Percentiles rank a stretch among this genome's conserved stretches.
Evolutionary conservation across 2,329 filamentous ascomycete genomes (phyloP).

Genomic region (Fusarium bactridioides): DNA sequence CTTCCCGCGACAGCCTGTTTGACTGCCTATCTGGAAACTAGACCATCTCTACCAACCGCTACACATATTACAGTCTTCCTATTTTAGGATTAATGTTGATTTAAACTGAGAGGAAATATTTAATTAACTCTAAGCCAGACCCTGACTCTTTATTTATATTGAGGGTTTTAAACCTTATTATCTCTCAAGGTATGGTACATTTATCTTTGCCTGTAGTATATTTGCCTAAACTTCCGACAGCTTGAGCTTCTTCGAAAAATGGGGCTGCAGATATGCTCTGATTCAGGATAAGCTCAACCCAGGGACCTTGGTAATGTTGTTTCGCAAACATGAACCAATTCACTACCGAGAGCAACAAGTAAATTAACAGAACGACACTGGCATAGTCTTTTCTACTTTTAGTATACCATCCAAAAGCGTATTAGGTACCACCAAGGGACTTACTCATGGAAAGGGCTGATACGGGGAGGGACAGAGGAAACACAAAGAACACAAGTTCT

Average conservation of each 20-base stretch:
- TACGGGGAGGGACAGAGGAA: background rate
- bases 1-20: background rate
- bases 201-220: background rate
- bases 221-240: background rate
- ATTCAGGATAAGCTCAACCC: background rate
- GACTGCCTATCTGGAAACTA: too few relatives aligned
- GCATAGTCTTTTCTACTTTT: background rate
- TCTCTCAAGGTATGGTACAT: too few relatives aligned
- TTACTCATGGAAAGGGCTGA: background rate
- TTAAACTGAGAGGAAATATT: too few relatives aligned
- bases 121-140: too few relatives aligned
- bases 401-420: background rate
- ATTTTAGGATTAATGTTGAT: too few relatives aligned
- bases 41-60: too few relatives aligned
- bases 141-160: too few relatives aligned
- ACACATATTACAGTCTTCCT: rapidly evolving
- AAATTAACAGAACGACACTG: background rate
- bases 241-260: background rate
- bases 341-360: background rate
- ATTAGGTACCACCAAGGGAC: rapidly evolving
- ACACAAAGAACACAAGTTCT: background rate
- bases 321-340: background rate
- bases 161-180: too few relatives aligned
- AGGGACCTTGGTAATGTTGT: background rate
- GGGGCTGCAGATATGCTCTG: background rate